These are phyloP conservation scores for Botrytis sinoallii DNA, from an alignment of 2,329 filamentous ascomycete genomes.

Conservation along the genomic window DNA sequence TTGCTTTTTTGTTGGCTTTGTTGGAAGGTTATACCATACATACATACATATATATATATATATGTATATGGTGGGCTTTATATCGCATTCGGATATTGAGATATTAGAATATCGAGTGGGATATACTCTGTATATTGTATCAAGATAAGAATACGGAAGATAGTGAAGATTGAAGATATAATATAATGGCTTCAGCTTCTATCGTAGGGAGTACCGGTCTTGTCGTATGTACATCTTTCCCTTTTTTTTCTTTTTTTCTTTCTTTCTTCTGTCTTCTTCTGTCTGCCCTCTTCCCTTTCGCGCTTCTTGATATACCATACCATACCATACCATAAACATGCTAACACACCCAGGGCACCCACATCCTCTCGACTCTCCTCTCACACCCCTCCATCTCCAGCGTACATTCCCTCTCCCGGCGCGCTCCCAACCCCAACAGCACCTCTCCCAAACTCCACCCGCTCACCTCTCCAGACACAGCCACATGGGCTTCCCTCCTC, in stretches of 20 bases:
- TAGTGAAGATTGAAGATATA: not conserved
- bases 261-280: too few species aligned
- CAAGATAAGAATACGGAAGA: not conserved
- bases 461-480: slow-evolving; percentile 64
- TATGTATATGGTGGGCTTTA: too few species aligned
- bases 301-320: too few species aligned
- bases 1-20: too few species aligned
- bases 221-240: slow-evolving; percentile 43
- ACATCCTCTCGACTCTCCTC: slow-evolving; percentile 69
- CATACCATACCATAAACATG: too few species aligned
- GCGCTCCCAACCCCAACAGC: slow-evolving; percentile 49
- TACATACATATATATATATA: too few species aligned
- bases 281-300: too few species aligned
- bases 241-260: not conserved
- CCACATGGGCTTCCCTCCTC: slow-evolving; percentile 65
- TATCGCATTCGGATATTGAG: not conserved
- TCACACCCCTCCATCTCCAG: slow-evolving; percentile 49
- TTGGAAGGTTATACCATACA: too few species aligned
- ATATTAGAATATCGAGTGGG: not conserved
- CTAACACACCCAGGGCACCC: slow-evolving; percentile 50
- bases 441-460: slow-evolving; percentile 57
- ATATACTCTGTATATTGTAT: not conserved
- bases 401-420: slow-evolving; percentile 61
- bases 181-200: slow-evolving; percentile 43
- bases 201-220: slow-evolving; percentile 48